These are phyloP conservation scores for Phlebopus sp. DNA, from an alignment of 1,284 basidiomycete species.

Conservation along the genomic window DNA sequence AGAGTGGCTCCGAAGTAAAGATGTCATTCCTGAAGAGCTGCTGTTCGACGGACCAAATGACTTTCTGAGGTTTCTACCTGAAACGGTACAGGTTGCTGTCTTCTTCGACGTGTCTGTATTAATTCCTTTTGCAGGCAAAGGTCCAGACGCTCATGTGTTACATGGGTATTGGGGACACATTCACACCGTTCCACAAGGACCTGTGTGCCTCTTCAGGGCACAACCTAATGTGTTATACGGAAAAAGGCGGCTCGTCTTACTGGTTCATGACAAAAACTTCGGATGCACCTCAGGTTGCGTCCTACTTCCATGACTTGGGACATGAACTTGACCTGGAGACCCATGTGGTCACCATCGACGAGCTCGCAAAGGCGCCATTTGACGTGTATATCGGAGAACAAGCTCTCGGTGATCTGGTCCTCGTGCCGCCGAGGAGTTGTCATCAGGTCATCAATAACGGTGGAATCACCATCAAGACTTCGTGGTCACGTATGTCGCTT, in stretches of 20 bases:
- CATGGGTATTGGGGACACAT: constrained; percentile 70
- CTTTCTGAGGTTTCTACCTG: constrained; percentile 51
- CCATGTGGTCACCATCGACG: constrained; percentile 56
- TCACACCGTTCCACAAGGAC: constrained; percentile 78
- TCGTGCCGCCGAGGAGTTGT: constrained; percentile 74
- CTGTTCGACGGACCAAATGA: constrained; percentile 52
- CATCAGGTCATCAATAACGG: constrained; percentile 78
- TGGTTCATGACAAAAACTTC: constrained; percentile 78
- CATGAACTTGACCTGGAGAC: constrained; percentile 72
- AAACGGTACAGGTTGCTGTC: constrained; percentile 35
- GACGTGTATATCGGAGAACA: constrained; percentile 66
- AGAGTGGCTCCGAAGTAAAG: constrained; percentile 48
- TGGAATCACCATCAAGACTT: constrained; percentile 73
- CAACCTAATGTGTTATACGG: constrained; percentile 77
- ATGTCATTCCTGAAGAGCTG: constrained; percentile 48
- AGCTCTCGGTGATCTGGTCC: constrained; percentile 67
- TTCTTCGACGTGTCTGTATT: constrained; percentile 8
- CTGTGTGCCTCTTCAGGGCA: constrained; percentile 77
- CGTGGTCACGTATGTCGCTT: constrained; percentile 78
- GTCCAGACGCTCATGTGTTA: constrained; percentile 81
- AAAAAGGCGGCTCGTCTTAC: constrained; percentile 64
- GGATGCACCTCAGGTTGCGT: constrained; percentile 46
- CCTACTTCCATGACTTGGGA: constrained; percentile 57
- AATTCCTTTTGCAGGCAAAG: constrained; percentile 37
- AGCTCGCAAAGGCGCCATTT: constrained; percentile 65